Conservation (phyloP, 495 filamentous ascomycete species). For the Bombardia bombarda region DNA sequence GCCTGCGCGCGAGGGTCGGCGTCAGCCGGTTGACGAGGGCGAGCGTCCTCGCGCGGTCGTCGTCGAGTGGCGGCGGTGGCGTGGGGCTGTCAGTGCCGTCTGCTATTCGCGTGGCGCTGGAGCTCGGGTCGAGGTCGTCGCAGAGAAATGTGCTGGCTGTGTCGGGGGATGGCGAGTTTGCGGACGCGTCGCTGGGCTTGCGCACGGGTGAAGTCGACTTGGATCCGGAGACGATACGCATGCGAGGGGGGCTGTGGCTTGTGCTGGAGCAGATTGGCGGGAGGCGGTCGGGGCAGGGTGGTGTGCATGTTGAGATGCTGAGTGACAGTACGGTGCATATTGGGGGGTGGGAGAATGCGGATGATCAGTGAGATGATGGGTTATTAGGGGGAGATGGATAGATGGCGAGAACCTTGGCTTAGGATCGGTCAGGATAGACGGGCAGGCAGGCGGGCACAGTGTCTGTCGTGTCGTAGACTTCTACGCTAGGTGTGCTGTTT, state of each 20-base stretch:
- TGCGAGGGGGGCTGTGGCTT: conserved; percentile 56
- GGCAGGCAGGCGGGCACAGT: too few species aligned
- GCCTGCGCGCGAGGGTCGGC: conserved; percentile 44
- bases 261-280: conserved; percentile 60
- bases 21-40: conserved; percentile 50
- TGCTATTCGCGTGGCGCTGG: conserved; percentile 56
- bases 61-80: not conserved
- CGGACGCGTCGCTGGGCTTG: conserved; percentile 59
- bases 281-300: conserved; percentile 32
- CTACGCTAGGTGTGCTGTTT: too few species aligned
- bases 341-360: conserved; percentile 43
- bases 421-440: too few species aligned
- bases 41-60: conserved; percentile 35
- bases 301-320: conserved; percentile 59
- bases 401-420: too few species aligned
- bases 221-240: conserved; percentile 40
- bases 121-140: conserved; percentile 57
- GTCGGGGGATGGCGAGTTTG: conserved; percentile 54
- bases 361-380: conserved; percentile 19
- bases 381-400: too few species aligned
- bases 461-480: too few species aligned
- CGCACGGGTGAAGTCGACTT: conserved; percentile 66
- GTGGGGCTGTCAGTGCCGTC: conserved; percentile 12
- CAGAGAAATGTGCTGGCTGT: conserved; percentile 51
- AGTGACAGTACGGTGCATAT: conserved; percentile 59